Percentiles rank a stretch among this genome's conserved stretches.
Evolutionary conservation across 225 moss, liverwort and hornwort species (phyloP).

Genomic region (Polytrichum formosum): DNA sequence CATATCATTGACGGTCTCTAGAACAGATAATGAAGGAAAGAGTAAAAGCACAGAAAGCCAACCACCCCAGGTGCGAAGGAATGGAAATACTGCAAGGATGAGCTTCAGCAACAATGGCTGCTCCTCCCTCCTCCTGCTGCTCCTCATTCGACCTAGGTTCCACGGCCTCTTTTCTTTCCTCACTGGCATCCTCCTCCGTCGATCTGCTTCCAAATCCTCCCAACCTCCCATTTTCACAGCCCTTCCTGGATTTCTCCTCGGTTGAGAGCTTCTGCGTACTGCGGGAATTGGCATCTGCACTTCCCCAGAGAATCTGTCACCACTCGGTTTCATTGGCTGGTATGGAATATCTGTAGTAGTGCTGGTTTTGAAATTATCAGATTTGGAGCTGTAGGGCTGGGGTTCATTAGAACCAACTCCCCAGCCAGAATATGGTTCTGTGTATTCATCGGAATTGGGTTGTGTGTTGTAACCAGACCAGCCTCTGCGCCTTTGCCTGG

Average conservation of each 20-base stretch:
- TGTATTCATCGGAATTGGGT: conserved; percentile 25
- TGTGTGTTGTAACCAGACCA: conserved; percentile 8
- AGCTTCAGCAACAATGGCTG: conserved; percentile 47
- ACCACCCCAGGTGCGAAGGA: conserved; percentile 59
- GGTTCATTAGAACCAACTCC: conserved; percentile 29
- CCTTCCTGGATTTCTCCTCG: conserved; percentile 14
- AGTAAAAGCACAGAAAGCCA: conserved; percentile 55
- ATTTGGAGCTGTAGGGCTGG: conserved; percentile 32
- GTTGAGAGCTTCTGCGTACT: conserved; percentile 16
- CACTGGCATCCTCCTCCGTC: conserved; percentile 46
- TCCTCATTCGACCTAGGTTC: conserved; percentile 30
- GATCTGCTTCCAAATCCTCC: conserved; percentile 59
- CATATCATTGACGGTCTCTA: neutral
- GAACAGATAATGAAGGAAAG: conserved; percentile 24
- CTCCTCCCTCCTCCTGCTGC: conserved; percentile 26
- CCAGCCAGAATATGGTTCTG: conserved; percentile 49
- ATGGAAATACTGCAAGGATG: conserved; percentile 57
- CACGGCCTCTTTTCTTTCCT: conserved; percentile 28
- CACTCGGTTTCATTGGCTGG: conserved; percentile 16
- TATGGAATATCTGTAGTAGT: conserved; percentile 19
- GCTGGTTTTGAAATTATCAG: conserved; percentile 7
- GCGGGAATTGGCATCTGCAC: conserved; percentile 2
- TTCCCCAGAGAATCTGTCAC: conserved; percentile 5
- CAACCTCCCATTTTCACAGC: conserved; percentile 52
- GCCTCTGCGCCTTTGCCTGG: conserved; percentile 32